Base-by-base conservation (phyloP, 1,284 basidiomycete genomes). In the Pisolithus thermaeus region DNA sequence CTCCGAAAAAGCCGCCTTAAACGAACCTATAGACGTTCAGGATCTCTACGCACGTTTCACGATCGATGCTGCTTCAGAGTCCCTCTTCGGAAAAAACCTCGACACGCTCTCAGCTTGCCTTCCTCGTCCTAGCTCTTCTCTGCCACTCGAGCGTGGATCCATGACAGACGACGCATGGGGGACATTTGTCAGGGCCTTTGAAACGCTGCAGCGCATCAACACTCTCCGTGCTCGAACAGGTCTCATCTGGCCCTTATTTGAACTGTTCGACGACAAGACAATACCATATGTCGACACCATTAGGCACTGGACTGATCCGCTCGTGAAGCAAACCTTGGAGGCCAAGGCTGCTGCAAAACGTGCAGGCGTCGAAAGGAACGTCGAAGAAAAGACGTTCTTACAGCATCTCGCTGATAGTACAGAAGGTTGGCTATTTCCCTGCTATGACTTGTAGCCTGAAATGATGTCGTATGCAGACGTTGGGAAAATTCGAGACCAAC, bases 1-100 rank as follows among this genome's bases (percentile, higher is more conserved):
- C 23, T 73, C 74, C 4, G 59, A 67, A 14, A 60, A 72, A 28
- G 65, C 73, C 3, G 56, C 68, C 7, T 52, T 66, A 1, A 60
- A 69, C 45, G 63, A 71, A 46, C 73, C 80, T 3, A 75, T 77
- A 58, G 83, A 83, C 54, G 74, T 77, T 1, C 84, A 89, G 59
- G 87, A 89, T 60, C 72, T 90, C 1, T 83, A 76, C 54, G 70
- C 78, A 6, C 79, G 87, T 7, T 85, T 88, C 61, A 79, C 84
- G 1, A 73, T 89, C 41, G 87, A 86, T 60, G 72, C 80, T 1
- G 82, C 84, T 1, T 83, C 84, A 8, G 83, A 86, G 52, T 87
- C 85, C 59, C 69, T 87, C 27, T 86, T 86, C 56, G 84, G 84
- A 4, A 70, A 73, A 52, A 80, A 79, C 53, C 61, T 87, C 46